Evolutionary conservation across 2,329 filamentous ascomycete genomes (phyloP), one percentile per base, ranked within the genome.

Genomic region (Xylariaceae sp.): DNA sequence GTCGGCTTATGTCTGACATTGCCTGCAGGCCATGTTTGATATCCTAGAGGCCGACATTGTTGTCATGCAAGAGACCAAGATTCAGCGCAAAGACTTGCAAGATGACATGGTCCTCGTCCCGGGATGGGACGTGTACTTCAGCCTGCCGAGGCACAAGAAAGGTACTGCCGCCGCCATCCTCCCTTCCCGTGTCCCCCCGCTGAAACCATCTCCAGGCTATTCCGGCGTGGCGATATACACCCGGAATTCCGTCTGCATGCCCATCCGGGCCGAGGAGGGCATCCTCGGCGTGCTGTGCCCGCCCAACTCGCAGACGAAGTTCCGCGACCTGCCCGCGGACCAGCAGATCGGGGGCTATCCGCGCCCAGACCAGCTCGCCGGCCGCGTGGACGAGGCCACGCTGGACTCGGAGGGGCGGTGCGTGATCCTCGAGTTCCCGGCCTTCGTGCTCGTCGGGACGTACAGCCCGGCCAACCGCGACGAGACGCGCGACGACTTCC

Each of bases 71-170:
- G 92, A 96, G 60, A 80, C 87, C 27, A 98, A 96, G 62, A 95
- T 96, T 25, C 92, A 96, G 55, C 75, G 83, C 37, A 94, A 94
- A 55, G 89, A 95, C 47, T 67, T 98, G 2, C 73, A 70, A 25
- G 92, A 96, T 68, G 92, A 96, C 49, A 96, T 96, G 87, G 89
- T 96, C 8, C 67, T 96, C 21, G 78, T 96, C 0, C 79, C 85
- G 0, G 92, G 92, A 10, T 98, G 90, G 90, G 92, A 98, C 56
- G 89, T 89, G 44, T 94, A 82, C 61, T 95, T 95, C 61, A 95
- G 88, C 55, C 67, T 98, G 16, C 92, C 92, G 0, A 87, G 81
- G 55, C 73, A 93, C 53, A 96, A 96, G 59, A 96, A 95, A 68
- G 90, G 87, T 82, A 62, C 18, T 43, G 22, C 24, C 3, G 25